phyloP scores from a whole-genome alignment of 805 yeast genomes.

The Maudiozyma turicensis region DNA sequence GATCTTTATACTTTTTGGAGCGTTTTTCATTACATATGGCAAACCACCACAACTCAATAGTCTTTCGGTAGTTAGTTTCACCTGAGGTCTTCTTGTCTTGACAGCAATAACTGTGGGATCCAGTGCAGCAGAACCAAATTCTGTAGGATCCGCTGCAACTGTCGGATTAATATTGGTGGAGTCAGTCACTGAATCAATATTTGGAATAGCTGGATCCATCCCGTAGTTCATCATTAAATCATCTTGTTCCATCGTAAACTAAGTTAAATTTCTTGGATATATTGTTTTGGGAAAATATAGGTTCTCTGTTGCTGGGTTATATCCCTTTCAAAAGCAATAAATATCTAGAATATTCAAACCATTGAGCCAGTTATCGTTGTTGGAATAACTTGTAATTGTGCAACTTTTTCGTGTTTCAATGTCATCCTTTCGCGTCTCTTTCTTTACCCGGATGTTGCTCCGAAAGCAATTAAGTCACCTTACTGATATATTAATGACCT shows the following conservation, averaged over 20 bases:
- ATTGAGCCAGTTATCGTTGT: too few species aligned
- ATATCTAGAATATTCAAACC: too few species aligned
- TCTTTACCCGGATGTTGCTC: too few species aligned
- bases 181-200: neutral
- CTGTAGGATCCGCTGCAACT: neutral
- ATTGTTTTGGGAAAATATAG: neutral
- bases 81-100: conserved; percentile 24
- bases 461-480: too few species aligned
- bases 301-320: neutral
- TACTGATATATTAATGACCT: too few species aligned
- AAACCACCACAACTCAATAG: conserved; percentile 48
- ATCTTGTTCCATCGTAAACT: conserved; percentile 4
- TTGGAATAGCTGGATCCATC: neutral
- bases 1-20: conserved; percentile 28
- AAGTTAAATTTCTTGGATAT: neutral
- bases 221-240: conserved; percentile 2
- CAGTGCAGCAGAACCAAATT: conserved; percentile 7
- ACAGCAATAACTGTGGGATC: conserved; percentile 23
- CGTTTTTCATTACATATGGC: conserved; percentile 37
- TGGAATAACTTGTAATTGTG: too few species aligned
- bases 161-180: neutral
- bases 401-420: too few species aligned
- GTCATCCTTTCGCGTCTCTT: too few species aligned
- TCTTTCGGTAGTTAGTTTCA: conserved; percentile 43
- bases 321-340: neutral